These are phyloP conservation scores for Clonostachys rosea DNA, from an alignment of 2,329 filamentous ascomycete species.

Conservation along the genomic window DNA sequence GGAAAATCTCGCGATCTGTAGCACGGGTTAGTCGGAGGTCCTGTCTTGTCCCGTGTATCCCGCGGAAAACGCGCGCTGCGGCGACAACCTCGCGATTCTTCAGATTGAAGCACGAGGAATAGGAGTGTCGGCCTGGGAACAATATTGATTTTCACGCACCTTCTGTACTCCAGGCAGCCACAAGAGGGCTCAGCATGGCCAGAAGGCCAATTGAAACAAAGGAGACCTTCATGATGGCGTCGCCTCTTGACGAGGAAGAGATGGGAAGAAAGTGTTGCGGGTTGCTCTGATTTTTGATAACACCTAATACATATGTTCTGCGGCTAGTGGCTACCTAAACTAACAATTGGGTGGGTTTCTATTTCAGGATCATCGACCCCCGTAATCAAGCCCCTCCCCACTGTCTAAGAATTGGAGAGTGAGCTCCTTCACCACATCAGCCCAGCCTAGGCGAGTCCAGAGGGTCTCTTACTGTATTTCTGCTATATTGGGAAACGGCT, in stretches of 20 bases:
- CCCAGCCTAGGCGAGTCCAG: not conserved
- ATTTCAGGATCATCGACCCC: not conserved
- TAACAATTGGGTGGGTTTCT: not conserved
- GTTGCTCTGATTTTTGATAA: not conserved
- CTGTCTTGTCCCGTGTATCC: not conserved
- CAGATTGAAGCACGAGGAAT: too few species aligned
- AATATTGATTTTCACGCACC: constrained; percentile 38
- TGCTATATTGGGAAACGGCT: too few species aligned
- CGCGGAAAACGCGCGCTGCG: not conserved
- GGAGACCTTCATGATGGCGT: constrained; percentile 66
- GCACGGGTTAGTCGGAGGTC: not conserved
- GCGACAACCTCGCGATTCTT: too few species aligned
- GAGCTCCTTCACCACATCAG: not conserved
- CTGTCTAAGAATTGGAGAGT: not conserved
- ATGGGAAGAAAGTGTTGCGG: not conserved
- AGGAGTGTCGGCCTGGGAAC: too few species aligned
- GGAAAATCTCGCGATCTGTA: constrained; percentile 95
- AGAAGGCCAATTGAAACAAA: constrained; percentile 65
- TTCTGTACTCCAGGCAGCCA: constrained; percentile 81
- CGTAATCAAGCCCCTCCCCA: too few species aligned
- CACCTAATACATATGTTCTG: not conserved
- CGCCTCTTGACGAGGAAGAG: not conserved
- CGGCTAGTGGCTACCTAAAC: too few species aligned
- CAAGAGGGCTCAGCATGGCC: constrained; percentile 61
- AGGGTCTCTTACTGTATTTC: not conserved